A percentile compares a stretch with the other conserved stretches of the same genome.
Evolutionary conservation across 2,329 filamentous ascomycete species (phyloP).

Genomic region (Cercospora sp.): DNA sequence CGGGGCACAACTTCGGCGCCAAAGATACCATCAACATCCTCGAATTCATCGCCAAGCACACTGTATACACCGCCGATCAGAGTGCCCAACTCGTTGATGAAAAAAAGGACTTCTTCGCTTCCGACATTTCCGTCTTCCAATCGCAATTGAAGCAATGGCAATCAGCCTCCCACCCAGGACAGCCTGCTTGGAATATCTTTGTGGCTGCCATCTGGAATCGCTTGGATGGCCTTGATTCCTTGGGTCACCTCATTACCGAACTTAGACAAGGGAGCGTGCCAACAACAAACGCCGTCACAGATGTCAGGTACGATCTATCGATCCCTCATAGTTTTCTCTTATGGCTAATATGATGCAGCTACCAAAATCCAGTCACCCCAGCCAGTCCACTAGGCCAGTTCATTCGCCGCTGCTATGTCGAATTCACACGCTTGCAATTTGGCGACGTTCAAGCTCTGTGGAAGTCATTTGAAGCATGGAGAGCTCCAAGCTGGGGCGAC

Average conservation of each 20-base stretch:
- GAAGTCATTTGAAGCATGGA: conserved; percentile 78
- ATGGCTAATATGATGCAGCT: neutral
- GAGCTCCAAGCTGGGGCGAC: conserved; percentile 67
- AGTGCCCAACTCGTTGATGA: conserved; percentile 19
- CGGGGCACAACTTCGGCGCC: conserved; percentile 25
- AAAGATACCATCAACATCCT: conserved; percentile 64
- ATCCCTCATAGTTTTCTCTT: neutral
- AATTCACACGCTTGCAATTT: conserved; percentile 79
- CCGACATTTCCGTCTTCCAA: conserved; percentile 24
- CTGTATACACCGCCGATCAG: conserved; percentile 40
- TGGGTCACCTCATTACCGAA: conserved; percentile 66
- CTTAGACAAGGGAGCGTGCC: conserved; percentile 27
- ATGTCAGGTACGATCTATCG: neutral
- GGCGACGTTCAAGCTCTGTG: conserved; percentile 76
- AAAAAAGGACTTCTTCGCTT: conserved; percentile 21
- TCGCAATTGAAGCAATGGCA: conserved; percentile 23
- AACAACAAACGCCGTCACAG: neutral
- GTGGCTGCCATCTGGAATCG: conserved; percentile 73
- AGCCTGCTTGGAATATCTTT: conserved; percentile 85
- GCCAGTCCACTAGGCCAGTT: conserved; percentile 81
- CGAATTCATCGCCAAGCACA: conserved; percentile 73
- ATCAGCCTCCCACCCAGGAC: conserved; percentile 61
- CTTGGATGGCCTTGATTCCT: conserved; percentile 75
- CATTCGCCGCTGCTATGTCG: conserved; percentile 71
- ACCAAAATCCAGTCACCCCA: conserved; percentile 55